Evolutionary conservation across 1,139 yeast species (phyloP).

Genomic region (Saccharomyces pastorianus): DNA sequence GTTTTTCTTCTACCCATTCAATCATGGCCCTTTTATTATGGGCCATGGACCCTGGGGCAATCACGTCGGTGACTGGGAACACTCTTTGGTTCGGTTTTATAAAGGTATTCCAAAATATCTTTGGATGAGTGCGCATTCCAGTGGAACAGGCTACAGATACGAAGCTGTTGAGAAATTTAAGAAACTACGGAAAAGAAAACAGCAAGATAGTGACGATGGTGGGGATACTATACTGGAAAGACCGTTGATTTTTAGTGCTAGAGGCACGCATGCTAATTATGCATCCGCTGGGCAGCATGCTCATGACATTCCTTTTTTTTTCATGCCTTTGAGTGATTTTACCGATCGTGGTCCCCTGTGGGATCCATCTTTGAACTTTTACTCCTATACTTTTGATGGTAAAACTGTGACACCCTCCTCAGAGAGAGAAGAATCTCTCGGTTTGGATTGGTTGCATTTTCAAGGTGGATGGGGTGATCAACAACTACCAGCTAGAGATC

Average conservation of each 20-base stretch:
- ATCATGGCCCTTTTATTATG: constrained; percentile 90
- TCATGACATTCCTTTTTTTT: constrained; percentile 69
- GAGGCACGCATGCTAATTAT: constrained; percentile 94
- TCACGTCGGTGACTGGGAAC: constrained; percentile 97
- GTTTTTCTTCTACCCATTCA: constrained; percentile 89
- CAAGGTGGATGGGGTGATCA: constrained; percentile 89
- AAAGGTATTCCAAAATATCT: constrained; percentile 70
- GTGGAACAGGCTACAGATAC: constrained; percentile 83
- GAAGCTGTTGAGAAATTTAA: constrained; percentile 62
- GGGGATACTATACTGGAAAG: constrained; percentile 24
- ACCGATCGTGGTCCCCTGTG: constrained; percentile 89
- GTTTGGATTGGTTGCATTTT: constrained; percentile 70
- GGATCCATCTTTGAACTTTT: constrained; percentile 76
- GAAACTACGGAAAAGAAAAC: constrained; percentile 12
- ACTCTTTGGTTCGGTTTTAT: constrained; percentile 70
- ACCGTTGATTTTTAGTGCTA: constrained; percentile 75
- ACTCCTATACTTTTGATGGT: constrained; percentile 64
- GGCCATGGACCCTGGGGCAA: constrained; percentile 94
- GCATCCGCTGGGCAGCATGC: constrained; percentile 92
- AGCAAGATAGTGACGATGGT: constrained; percentile 11
- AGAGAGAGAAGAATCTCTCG: constrained; percentile 42
- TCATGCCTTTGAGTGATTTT: constrained; percentile 76
- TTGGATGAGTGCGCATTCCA: constrained; percentile 98
- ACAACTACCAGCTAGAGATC: constrained; percentile 53
- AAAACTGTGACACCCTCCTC: constrained; percentile 10